Evolutionary conservation across 345 rosid species (phyloP), one percentile per base, ranked within the genome.

Genomic region (Eucalyptus polyanthemos): DNA sequence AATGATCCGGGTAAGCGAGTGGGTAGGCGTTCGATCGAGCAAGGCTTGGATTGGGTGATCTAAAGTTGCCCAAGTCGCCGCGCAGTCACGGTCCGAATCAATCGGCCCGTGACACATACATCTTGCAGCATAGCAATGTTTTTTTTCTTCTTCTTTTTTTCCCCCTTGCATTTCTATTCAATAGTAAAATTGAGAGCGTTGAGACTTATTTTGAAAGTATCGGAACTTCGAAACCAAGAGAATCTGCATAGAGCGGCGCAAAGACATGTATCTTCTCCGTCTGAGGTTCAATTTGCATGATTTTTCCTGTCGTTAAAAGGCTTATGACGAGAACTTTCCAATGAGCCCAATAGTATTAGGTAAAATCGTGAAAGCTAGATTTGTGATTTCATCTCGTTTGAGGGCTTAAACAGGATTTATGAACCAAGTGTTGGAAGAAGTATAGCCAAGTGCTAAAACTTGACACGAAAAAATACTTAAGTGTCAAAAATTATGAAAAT

Each of bases 381-480:
- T 34, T 11, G 12, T 16, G 22, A 69, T 69, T 31, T n/a, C 34
- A 65, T 65, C 72, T 65, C 9, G 3, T 65, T 6, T 7, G 65
- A 13, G 13, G 14, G 31, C 31, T 60, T 60, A 12, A 60, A 27
- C 14, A 12, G 31, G 4, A 6, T 6, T 27, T 27, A 12, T 60
- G 31, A 60, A 27, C 8, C 31, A 7, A 60, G 8, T 29, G 4
- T 27, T 27, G 4, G 9, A 51, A 51, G 8, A 51, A 51, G 22
- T 51, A 51, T 7, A 17, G 4, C 22, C 21, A 6, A 51, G 54
- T 16, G 22, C 9, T 3, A 51, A 51, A 51, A 51, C 1, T 51
- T 51, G 21, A 3, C 8, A 51, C 2, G 4, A 16, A 16, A 2
- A 51, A 51, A 51, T 0, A 50, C 2, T 14, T 15, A 50, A 6